Base-by-base conservation (phyloP, 2,329 filamentous ascomycete species). In the Acarospora socialis region DNA sequence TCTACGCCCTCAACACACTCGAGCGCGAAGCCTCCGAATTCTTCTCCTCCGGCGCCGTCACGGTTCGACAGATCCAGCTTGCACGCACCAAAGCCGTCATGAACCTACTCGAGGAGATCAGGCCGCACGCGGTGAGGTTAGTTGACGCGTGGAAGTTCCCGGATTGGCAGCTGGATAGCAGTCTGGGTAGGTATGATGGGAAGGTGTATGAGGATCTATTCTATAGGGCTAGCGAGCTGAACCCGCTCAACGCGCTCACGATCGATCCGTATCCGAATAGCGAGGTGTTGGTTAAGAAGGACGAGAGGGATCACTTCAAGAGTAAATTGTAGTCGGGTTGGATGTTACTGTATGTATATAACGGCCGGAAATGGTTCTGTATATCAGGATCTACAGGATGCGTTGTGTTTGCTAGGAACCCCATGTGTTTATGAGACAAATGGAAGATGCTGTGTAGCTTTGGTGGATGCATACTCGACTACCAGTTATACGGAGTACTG, bases 131-230 rank as follows among this genome's bases (percentile, higher is more conserved):
- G 1, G 65, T 84, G 9, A 55, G 70, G 7, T 57, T 84, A 7
- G 78, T 82, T 0, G 79, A 84, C 46, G 61, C 74, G 0, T 84
- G 79, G 80, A 69, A 70, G 38, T 81, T 84, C 55, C 73, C 78
- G 1, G 79, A 84, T 49, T 84, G 76, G 76, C 75, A 81, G 45
- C 65, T 84, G 2, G 78, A 84, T 49, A 76, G 69, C 44, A 73
- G 70, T 36, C 52, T 84, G 22, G 79, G 80, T 1, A 62, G 77
- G 2, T 69, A 68, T 25, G 79, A 84, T 38, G 79, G 80, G 13
- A 74, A 77, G 45, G 79, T 83, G 1, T 84, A 84, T 44, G 75
- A 81, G 51, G 79, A 83, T 45, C 64, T 84, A 60, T 84, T 83
- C 56, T 61, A 73, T 46, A 60, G 79, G 9, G 80, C 79, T 0